Evolutionary conservation across 345 rosid genomes (phyloP), one percentile per base, ranked within the genome.

Genomic region (Salix viminalis): DNA sequence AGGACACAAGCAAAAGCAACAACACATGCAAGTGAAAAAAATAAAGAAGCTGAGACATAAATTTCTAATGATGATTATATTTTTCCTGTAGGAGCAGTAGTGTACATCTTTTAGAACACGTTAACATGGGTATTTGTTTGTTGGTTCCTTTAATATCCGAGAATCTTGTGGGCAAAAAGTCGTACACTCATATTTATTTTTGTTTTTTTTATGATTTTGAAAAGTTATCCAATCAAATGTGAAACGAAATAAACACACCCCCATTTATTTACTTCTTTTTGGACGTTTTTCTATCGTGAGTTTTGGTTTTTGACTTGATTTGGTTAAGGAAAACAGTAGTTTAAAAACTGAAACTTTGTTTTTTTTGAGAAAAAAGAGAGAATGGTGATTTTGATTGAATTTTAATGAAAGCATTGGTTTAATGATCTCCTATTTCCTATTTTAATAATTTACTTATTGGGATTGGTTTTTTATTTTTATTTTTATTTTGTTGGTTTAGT

Each of bases 241-340:
- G 74, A 78, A 76, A 72, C 46, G 44, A 77, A 69, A 70, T 42
- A 28, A n/a, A 13, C 26, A 66, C 74, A 54, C 37, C 48, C 62
- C 67, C 13, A 39, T 28, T 44, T 32, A 30, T 75, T 75, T 30
- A 21, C 46, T 42, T 28, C 26, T n/a, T 32, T 75, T 16, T 19
- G 9, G 32, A 74, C 14, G 12, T 18, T 50, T 72, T 24, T 44
- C 19, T 32, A 34, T 58, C n/a, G 28, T 12, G 21, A 3, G 4
- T 24, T 62, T 36, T 12, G 28, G 67, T 44, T 66, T 65, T 84
- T 80, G 82, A 76, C 75, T 60, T 69, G 79, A 83, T 84, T 84
- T 80, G 77, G 79, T 78, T 64, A 66, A 58, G 73, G 54, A 48
- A 66, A 81, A 84, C 87, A 77, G 85, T 80, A 72, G 86, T 84